A percentile compares a stretch with the other conserved stretches of the same genome.
Evolutionary conservation across 306 rosid species (phyloP).

Genomic region (Biancaea sappan): DNA sequence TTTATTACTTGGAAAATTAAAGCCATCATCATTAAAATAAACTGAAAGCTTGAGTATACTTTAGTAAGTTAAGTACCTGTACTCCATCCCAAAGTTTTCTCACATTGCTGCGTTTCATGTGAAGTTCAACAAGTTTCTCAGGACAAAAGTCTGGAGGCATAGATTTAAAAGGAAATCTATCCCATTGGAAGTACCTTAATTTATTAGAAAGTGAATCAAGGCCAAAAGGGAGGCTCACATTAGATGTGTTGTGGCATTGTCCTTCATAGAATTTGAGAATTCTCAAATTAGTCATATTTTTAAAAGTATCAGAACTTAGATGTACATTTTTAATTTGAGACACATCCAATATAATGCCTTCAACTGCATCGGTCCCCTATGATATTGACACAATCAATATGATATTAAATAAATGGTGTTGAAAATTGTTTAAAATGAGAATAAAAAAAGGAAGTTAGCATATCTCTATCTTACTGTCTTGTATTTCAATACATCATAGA

Average conservation of each 20-base stretch:
- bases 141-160: background rate
- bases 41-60: background rate
- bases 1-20: background rate
- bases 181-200: background rate
- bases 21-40: background rate
- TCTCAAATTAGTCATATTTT: background rate
- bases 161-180: background rate
- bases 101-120: background rate
- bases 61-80: background rate
- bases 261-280: background rate
- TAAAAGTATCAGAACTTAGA: background rate
- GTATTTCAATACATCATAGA: background rate
- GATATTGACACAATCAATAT: background rate
- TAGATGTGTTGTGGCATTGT: background rate
- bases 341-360: background rate
- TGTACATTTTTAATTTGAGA: background rate
- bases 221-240: background rate
- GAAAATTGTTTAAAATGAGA: background rate
- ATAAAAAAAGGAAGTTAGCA: background rate
- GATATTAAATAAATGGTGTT: background rate
- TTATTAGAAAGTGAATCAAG: background rate
- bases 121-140: background rate
- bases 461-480: constrained; percentile 18
- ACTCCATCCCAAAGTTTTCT: background rate
- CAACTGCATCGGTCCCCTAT: background rate